Evolutionary conservation across 73 alveolate species (phyloP), one percentile per base, ranked within the genome.

Genomic region (Stentor coeruleus): DNA sequence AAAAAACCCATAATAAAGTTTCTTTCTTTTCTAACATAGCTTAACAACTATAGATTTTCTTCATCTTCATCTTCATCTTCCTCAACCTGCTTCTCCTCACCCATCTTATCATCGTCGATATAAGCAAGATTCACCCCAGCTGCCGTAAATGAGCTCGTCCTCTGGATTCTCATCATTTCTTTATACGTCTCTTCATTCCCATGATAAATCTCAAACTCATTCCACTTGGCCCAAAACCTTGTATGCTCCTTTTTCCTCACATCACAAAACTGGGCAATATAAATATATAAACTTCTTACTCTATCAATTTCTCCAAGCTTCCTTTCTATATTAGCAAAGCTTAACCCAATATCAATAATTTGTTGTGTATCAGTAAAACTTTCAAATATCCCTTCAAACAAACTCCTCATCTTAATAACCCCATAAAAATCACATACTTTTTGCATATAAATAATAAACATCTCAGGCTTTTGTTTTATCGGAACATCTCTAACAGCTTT

Each of bases 191-290:
- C 98, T 73, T 85, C 94, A 84, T 94, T 93, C 37, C 99, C 99
- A 90, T 97, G 98, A 85, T 89, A 89, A 75, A 94, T 87, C 88
- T 97, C 99, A 81, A 97, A 97, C 58, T 95, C 85, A 84, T 95
- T 98, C 99, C 99, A 97, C 39, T 91, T 91, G 77, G 89, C 92
- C 99, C 99, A 97, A 84, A 97, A 95, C 76, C 97, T 90, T 82
- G 86, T 80, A 76, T 85, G 40, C 59, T 85, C 97, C 81, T 84
- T 91, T 59, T 86, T 89, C 60, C 93, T 87, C 3, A 99, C 99
- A 88, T 97, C 97, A 87, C 96, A 93, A 72, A 93, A 93, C 87
- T 97, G 91, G 59, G 96, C 85, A 66, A 96, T 82, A 88, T 94
- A 97, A 77, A 91, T 81, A 86, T 91, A 97, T 26, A 97, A 92